A percentile compares a stretch with the other conserved stretches of the same genome.
These are phyloP conservation scores for Strobilomyces echinocephalus DNA, from an alignment of 768 basidiomycete species.

Conservation along the genomic window DNA sequence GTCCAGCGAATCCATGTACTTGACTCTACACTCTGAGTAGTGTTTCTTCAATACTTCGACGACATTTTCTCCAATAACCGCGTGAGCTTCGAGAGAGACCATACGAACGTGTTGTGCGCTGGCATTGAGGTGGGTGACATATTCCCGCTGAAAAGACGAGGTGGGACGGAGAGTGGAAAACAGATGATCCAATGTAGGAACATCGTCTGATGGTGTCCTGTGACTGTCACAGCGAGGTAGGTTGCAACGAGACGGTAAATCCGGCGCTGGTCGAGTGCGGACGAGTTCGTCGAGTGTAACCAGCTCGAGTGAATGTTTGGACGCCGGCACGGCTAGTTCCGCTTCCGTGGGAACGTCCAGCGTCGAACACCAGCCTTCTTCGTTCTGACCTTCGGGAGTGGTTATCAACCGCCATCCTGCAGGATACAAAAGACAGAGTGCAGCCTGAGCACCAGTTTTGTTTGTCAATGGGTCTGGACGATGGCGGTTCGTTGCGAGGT, in stretches of 20 bases:
- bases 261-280: neutral
- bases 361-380: too few species aligned
- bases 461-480: neutral
- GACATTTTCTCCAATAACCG: neutral
- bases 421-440: neutral
- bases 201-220: neutral
- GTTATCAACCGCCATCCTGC: neutral
- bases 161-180: neutral
- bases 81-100: neutral
- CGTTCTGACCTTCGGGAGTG: too few species aligned
- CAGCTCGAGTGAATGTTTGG: neutral
- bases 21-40: neutral
- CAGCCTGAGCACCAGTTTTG: neutral
- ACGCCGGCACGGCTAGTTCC: too few species aligned
- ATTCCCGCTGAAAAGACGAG: neutral
- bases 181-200: neutral
- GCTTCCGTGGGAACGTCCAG: too few species aligned
- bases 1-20: neutral
- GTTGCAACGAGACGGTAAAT: neutral
- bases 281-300: neutral
- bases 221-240: neutral
- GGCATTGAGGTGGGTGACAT: neutral
- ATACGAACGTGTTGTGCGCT: neutral
- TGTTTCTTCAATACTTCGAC: neutral
- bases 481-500: neutral